phyloP scores from a whole-genome alignment of 1,139 yeast species.

The Pichia sp. region DNA sequence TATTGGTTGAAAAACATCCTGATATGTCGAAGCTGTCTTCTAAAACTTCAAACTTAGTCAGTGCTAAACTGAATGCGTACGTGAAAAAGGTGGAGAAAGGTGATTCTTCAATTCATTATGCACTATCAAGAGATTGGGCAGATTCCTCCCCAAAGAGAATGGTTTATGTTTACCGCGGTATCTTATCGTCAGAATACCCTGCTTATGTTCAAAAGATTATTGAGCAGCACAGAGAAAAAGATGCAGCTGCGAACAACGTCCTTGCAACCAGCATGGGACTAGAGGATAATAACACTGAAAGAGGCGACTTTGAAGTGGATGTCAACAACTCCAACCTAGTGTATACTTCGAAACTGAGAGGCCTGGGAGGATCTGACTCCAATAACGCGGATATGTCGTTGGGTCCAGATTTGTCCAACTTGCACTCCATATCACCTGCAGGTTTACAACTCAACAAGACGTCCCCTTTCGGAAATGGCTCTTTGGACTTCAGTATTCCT shows the following conservation, averaged over 20 bases:
- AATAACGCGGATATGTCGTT: slow-evolving; percentile 4
- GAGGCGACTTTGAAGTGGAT: slow-evolving; percentile 7
- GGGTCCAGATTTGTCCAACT: slow-evolving; percentile 8
- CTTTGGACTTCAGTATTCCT: slow-evolving; percentile 39
- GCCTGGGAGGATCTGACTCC: slow-evolving; percentile 2
- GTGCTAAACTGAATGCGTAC: slow-evolving; percentile 77
- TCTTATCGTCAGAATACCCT: slow-evolving; percentile 64
- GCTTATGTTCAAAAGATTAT: slow-evolving; percentile 55
- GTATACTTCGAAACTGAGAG: slow-evolving; percentile 5
- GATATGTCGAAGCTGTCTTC: slow-evolving; percentile 75
- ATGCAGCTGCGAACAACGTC: slow-evolving; percentile 25
- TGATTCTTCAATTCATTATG: slow-evolving; percentile 61
- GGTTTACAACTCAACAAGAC: slow-evolving; percentile 22
- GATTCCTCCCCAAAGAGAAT: slow-evolving; percentile 81
- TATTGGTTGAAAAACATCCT: slow-evolving; percentile 63
- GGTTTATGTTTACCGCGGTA: slow-evolving; percentile 80
- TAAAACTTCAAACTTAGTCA: slow-evolving; percentile 72
- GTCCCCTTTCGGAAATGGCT: slow-evolving; percentile 42
- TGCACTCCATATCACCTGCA: slow-evolving; percentile 22
- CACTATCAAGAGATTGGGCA: slow-evolving; percentile 81
- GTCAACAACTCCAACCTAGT: slow-evolving; percentile 6
- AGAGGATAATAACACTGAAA: slow-evolving; percentile 4
- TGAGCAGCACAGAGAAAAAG: slow-evolving; percentile 26
- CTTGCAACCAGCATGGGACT: background rate
- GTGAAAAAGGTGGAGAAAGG: slow-evolving; percentile 77